phyloP scores from a whole-genome alignment of 306 rosid species.

The peach (Prunus persica) region Prunus_persica_NCBIv2 NC_034009.1:35840501-35841000 shows the following conservation, averaged over 20 bases:
- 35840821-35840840: no score
- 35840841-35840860: background rate
- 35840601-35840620: constrained; percentile 41
- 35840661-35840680: constrained; percentile 43
- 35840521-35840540: constrained; percentile 43
- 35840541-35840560: constrained; percentile 45
- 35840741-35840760: constrained; percentile 15
- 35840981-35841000: background rate
- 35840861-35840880: background rate
- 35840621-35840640: constrained; percentile 39
- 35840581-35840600: constrained; percentile 40
- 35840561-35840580: constrained; percentile 53
- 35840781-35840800: no score
- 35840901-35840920: background rate
- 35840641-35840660: background rate
- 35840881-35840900: background rate
- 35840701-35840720: constrained; percentile 50
- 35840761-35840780: background rate
- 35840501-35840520: constrained; percentile 22
- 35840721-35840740: constrained; percentile 49
- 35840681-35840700: constrained; percentile 45
- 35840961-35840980: background rate
- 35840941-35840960: background rate
- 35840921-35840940: background rate
- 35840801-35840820: no score